phyloP scores from a whole-genome alignment of 176 grass and related monocot species.

The Microstegium vimineum region DNA sequence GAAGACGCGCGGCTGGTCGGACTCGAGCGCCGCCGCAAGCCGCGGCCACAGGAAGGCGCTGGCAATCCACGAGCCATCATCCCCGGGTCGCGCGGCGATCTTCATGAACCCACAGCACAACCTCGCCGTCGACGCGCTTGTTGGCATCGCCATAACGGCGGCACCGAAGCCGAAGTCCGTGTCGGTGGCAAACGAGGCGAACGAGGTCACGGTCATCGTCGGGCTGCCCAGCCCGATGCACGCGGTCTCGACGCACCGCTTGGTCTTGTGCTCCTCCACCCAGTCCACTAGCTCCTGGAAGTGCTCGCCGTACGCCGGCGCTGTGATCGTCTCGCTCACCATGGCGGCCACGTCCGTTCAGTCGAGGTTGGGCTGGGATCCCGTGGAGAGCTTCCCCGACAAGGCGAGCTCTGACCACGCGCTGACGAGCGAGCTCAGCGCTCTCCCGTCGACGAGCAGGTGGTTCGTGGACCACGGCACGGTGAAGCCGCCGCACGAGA shows the following conservation, averaged over 20 bases:
- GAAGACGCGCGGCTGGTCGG: neutral
- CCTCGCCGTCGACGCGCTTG: neutral
- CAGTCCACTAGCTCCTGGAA: neutral
- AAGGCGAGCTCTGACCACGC: conserved; percentile 26
- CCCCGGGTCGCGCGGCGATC: neutral
- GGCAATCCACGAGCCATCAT: neutral
- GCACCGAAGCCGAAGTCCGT: neutral
- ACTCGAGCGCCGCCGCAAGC: conserved; percentile 8
- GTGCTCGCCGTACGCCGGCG: neutral
- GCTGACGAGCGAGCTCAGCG: conserved; percentile 11
- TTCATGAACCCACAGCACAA: neutral
- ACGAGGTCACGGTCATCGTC: neutral
- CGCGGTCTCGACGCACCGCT: conserved; percentile 5
- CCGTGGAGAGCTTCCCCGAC: neutral
- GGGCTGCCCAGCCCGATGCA: conserved; percentile 32
- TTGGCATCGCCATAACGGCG: neutral
- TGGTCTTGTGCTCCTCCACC: conserved; percentile 12
- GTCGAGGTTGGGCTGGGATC: conserved; percentile 3
- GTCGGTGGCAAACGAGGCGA: neutral
- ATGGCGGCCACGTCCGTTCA: no score
- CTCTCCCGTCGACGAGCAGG: conserved; percentile 34
- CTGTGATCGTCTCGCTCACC: no score
- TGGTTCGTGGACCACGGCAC: conserved; percentile 49
- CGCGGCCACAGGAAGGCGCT: neutral
- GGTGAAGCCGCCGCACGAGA: conserved; percentile 49